Evolutionary conservation across 2,329 filamentous ascomycete species (phyloP).

Genomic region (Curvularia sp.): DNA sequence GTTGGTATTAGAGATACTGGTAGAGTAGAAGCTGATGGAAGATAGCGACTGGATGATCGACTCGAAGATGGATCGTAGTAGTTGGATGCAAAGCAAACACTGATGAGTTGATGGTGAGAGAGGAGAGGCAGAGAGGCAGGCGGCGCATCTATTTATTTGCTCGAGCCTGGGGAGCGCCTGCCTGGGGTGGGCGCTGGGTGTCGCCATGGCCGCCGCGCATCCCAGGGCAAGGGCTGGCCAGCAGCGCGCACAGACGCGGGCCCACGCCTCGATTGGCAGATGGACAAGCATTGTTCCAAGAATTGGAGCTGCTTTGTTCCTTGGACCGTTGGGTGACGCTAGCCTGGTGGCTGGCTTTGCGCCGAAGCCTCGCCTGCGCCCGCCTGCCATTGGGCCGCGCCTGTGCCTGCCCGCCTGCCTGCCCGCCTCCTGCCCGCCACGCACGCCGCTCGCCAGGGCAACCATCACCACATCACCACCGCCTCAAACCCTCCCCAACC

Average conservation of each 20-base stretch:
- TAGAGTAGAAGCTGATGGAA: constrained; percentile 12
- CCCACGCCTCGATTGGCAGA: constrained; percentile 13
- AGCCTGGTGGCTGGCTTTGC: constrained; percentile 9
- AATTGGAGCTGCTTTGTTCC: constrained; percentile 12
- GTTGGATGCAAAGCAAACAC: constrained; percentile 4
- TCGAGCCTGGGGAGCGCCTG: constrained; percentile 15
- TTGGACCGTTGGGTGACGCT: constrained; percentile 16
- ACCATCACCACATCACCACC: background rate
- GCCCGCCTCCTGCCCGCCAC: no score
- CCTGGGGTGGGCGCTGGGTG: constrained; percentile 5
- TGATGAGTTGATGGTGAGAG: constrained; percentile 11
- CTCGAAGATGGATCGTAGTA: constrained; percentile 21
- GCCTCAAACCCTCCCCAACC: constrained; percentile 3
- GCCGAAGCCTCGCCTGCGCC: constrained; percentile 13
- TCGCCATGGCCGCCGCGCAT: no score
- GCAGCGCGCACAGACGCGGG: constrained; percentile 16
- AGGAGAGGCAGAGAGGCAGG: constrained; percentile 10
- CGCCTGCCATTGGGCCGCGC: constrained; percentile 1
- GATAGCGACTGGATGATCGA: constrained; percentile 23
- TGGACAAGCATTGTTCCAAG: constrained; percentile 31
- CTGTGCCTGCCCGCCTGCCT: no score
- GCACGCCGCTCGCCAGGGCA: background rate
- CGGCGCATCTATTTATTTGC: constrained; percentile 24
- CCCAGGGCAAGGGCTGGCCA: no score
- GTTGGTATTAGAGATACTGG: constrained; percentile 7